Percentiles rank a stretch among this genome's conserved stretches.
Evolutionary conservation across 2,329 filamentous ascomycete genomes (phyloP).

Genomic region (Calonectria fujianensis): DNA sequence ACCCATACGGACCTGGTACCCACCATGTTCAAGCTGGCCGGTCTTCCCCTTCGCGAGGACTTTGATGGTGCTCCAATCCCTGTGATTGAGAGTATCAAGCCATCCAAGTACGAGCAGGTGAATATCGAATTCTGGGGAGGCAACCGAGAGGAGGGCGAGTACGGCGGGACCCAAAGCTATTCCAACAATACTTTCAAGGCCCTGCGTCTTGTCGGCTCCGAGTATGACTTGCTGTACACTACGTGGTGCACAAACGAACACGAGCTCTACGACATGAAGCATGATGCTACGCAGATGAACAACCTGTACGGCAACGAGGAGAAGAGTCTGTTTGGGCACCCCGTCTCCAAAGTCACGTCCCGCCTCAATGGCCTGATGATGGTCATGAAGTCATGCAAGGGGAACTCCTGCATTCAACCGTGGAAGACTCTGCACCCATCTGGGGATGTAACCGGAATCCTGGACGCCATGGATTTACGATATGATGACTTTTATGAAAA

Average conservation of each 20-base stretch:
- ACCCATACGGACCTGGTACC: slow-evolving; percentile 74
- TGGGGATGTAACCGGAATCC: background rate
- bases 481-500: slow-evolving; percentile 1
- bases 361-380: slow-evolving; percentile 17
- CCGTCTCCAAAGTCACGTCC: slow-evolving; percentile 59
- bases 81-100: slow-evolving; percentile 39
- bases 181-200: slow-evolving; percentile 73
- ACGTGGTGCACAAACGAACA: slow-evolving; percentile 72
- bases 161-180: background rate
- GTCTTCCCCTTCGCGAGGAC: slow-evolving; percentile 62
- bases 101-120: slow-evolving; percentile 7
- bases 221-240: slow-evolving; percentile 73
- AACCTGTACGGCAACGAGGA: background rate
- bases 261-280: slow-evolving; percentile 70
- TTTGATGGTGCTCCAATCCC: slow-evolving; percentile 72
- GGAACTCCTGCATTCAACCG: background rate
- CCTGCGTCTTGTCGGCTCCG: slow-evolving; percentile 65
- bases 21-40: slow-evolving; percentile 67
- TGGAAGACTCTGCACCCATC: slow-evolving; percentile 8
- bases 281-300: background rate
- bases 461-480: background rate
- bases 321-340: background rate
- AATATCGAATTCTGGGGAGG: slow-evolving; percentile 30
- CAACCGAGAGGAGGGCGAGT: slow-evolving; percentile 1
- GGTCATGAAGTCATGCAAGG: slow-evolving; percentile 28